phyloP scores from a whole-genome alignment of 2,329 filamentous ascomycete genomes.

The Sporothrix humicola region DNA sequence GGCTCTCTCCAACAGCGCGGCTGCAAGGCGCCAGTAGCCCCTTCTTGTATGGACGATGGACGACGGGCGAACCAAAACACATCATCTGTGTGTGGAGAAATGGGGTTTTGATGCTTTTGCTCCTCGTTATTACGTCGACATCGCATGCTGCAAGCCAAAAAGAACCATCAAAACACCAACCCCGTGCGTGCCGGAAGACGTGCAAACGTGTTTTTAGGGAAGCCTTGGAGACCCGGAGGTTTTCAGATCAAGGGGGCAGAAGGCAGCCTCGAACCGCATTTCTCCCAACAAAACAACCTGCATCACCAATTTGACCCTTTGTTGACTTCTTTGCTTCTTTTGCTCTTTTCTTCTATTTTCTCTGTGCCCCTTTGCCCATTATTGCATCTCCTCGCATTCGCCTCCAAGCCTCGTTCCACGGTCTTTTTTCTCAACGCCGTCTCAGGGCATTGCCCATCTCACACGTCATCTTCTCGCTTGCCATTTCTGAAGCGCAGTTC shows the following conservation, averaged over 20 bases:
- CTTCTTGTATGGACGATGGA: background rate
- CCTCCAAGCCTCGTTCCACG: no score
- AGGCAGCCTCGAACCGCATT: background rate
- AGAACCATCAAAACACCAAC: no score
- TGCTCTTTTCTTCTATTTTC: background rate
- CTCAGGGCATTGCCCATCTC: background rate
- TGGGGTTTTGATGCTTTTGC: background rate
- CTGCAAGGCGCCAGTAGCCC: constrained; percentile 6
- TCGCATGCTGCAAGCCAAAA: no score
- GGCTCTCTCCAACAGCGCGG: constrained; percentile 20
- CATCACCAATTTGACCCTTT: background rate
- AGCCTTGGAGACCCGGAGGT: background rate
- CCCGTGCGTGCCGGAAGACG: background rate
- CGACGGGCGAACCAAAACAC: background rate
- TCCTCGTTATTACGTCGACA: background rate
- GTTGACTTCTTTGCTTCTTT: background rate
- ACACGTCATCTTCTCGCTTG: constrained; percentile 2
- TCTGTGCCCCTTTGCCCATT: background rate
- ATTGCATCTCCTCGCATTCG: background rate
- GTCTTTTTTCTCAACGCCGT: no score
- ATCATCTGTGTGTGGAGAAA: background rate
- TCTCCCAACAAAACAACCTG: background rate
- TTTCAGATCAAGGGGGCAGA: background rate
- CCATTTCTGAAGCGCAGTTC: background rate
- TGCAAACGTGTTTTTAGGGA: background rate